These are phyloP conservation scores for Bipolaris cookei DNA, from an alignment of 2,329 filamentous ascomycete genomes.

Conservation along the genomic window DNA sequence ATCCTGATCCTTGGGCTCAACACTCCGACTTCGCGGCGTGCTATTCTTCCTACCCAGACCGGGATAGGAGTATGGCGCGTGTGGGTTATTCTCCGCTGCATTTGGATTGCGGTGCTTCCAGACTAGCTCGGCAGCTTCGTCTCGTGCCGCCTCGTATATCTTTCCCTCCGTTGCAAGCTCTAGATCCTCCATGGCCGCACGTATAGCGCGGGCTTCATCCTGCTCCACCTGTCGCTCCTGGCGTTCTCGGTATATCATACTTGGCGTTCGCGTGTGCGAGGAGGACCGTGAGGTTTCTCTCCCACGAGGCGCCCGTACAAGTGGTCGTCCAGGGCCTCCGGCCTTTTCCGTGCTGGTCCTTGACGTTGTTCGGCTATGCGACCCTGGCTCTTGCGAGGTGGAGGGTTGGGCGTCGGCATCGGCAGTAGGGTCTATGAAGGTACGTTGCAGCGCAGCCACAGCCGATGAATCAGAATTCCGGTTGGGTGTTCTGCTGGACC, in stretches of 20 bases:
- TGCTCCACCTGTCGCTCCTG: slow-evolving; percentile 81
- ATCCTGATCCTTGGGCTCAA: slow-evolving; percentile 40
- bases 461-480: slow-evolving; percentile 36
- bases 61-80: slow-evolving; percentile 61
- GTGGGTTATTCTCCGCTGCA: slow-evolving; percentile 65
- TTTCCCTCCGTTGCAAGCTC: slow-evolving; percentile 68
- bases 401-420: slow-evolving; percentile 30
- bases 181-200: slow-evolving; percentile 76
- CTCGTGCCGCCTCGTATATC: slow-evolving; percentile 72
- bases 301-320: slow-evolving; percentile 48
- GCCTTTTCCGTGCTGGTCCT: slow-evolving; percentile 40
- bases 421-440: slow-evolving; percentile 32
- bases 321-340: slow-evolving; percentile 37
- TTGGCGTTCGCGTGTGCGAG: slow-evolving; percentile 61
- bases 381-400: slow-evolving; percentile 29
- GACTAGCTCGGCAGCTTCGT: slow-evolving; percentile 80
- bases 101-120: slow-evolving; percentile 76
- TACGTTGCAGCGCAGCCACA: slow-evolving; percentile 33
- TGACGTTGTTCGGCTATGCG: slow-evolving; percentile 40
- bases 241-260: slow-evolving; percentile 71
- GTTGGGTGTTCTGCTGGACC: slow-evolving; percentile 39
- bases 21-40: slow-evolving; percentile 64
- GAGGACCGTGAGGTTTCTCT: slow-evolving; percentile 52
- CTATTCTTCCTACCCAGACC: slow-evolving; percentile 69
- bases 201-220: slow-evolving; percentile 73